Conservation (phyloP, 805 yeast species). For the Schizosaccharomyces lindneri region DNA sequence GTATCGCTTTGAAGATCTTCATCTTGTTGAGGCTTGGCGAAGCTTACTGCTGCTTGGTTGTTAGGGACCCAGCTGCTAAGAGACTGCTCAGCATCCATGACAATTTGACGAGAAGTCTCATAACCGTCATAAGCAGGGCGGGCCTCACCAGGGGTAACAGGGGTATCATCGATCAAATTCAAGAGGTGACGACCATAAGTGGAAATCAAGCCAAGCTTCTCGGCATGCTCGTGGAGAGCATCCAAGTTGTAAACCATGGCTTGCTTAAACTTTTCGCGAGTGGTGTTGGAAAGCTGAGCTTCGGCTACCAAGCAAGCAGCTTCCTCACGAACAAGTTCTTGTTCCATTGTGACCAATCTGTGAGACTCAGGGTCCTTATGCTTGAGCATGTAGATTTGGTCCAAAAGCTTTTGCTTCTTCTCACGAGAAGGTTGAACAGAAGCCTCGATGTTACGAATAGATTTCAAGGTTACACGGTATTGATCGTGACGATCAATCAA, state of each 20-base stretch:
- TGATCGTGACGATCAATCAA: slow-evolving; percentile 95
- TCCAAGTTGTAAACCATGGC: slow-evolving; percentile 94
- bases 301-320: slow-evolving; percentile 97
- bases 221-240: slow-evolving; percentile 80
- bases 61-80: slow-evolving; percentile 50
- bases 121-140: slow-evolving; percentile 96
- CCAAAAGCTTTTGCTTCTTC: slow-evolving; percentile 91
- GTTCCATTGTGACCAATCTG: slow-evolving; percentile 83
- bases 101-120: slow-evolving; percentile 93
- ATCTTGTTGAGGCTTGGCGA: not conserved
- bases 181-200: slow-evolving; percentile 95
- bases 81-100: slow-evolving; percentile 88
- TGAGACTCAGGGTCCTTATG: slow-evolving; percentile 97
- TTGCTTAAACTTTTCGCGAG: slow-evolving; percentile 93
- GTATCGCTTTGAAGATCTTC: not conserved
- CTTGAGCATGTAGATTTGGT: slow-evolving; percentile 89
- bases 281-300: slow-evolving; percentile 93
- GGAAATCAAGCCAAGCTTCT: slow-evolving; percentile 88
- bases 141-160: slow-evolving; percentile 97
- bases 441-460: slow-evolving; percentile 87
- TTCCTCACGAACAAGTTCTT: slow-evolving; percentile 95
- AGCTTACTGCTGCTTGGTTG: slow-evolving; percentile 17
- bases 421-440: slow-evolving; percentile 96
- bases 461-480: slow-evolving; percentile 85
- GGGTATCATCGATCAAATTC: slow-evolving; percentile 85